phyloP scores from a whole-genome alignment of 176 grass and related monocot species.

The Eragrostis curvula region DNA sequence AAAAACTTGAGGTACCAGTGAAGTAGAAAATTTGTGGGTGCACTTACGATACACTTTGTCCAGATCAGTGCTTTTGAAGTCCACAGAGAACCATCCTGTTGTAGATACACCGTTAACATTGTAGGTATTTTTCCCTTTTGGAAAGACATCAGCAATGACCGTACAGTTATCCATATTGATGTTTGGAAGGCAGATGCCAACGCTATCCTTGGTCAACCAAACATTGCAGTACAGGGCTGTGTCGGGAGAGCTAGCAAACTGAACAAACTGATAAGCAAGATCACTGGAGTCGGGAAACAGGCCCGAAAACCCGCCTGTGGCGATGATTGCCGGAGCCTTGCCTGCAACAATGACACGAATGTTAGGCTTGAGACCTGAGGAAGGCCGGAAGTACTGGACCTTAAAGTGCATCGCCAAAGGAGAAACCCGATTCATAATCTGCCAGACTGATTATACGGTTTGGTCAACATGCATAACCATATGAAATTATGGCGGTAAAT shows the following conservation, averaged over 20 bases:
- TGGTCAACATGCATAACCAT: neutral
- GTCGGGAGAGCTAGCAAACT: neutral
- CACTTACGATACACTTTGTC: slow-evolving; percentile 58
- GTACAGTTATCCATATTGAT: slow-evolving; percentile 75
- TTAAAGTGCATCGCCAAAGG: neutral
- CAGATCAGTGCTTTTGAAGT: slow-evolving; percentile 35
- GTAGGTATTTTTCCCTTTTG: slow-evolving; percentile 52
- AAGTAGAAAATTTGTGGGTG: slow-evolving; percentile 17
- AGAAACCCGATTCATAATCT: slow-evolving; percentile 8
- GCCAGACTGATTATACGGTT: neutral
- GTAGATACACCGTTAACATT: slow-evolving; percentile 60
- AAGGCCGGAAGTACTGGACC: neutral
- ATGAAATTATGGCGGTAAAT: neutral
- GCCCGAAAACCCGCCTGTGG: slow-evolving; percentile 88
- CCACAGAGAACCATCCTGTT: slow-evolving; percentile 76
- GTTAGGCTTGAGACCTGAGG: slow-evolving; percentile 19
- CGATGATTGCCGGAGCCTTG: slow-evolving; percentile 58
- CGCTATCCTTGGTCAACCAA: slow-evolving; percentile 65
- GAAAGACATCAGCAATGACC: slow-evolving; percentile 23
- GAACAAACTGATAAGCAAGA: slow-evolving; percentile 23
- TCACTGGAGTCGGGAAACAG: slow-evolving; percentile 83
- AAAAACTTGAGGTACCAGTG: neutral
- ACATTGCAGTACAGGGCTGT: slow-evolving; percentile 73
- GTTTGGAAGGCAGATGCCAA: slow-evolving; percentile 68
- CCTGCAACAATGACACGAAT: slow-evolving; percentile 60